These are phyloP conservation scores for Dispira simplex DNA, from an alignment of 192 early-diverging fungal genomes.

Conservation along the genomic window DNA sequence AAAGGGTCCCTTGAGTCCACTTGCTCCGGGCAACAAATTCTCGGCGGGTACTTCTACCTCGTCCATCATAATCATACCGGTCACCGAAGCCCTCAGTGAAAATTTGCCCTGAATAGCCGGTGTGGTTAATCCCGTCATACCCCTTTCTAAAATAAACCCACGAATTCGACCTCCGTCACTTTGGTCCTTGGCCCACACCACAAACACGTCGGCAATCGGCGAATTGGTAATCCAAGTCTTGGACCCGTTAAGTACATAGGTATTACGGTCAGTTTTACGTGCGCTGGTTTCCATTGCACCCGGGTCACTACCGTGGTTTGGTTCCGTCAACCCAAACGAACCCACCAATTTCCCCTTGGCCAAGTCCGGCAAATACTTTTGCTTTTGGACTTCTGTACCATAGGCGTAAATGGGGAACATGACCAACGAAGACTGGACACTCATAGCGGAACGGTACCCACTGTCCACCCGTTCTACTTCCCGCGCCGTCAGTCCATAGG, in stretches of 20 bases:
- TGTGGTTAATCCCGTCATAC: slow-evolving; percentile 80
- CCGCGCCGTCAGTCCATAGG: slow-evolving; percentile 90
- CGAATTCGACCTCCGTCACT: slow-evolving; percentile 71
- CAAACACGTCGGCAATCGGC: slow-evolving; percentile 91
- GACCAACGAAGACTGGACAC: slow-evolving; percentile 94
- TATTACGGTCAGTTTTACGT: slow-evolving; percentile 43
- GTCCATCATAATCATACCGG: slow-evolving; percentile 99
- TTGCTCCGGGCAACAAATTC: slow-evolving; percentile 81
- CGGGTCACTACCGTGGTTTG: slow-evolving; percentile 94
- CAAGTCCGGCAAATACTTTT: slow-evolving; percentile 82
- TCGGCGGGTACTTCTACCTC: slow-evolving; percentile 84
- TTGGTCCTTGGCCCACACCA: slow-evolving; percentile 84
- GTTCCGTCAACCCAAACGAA: slow-evolving; percentile 93
- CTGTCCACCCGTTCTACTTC: slow-evolving; percentile 93
- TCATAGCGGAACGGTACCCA: slow-evolving; percentile 97
- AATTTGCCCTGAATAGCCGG: slow-evolving; percentile 93
- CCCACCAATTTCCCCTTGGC: slow-evolving; percentile 81
- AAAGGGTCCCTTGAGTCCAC: slow-evolving; percentile 88
- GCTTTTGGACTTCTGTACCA: slow-evolving; percentile 72
- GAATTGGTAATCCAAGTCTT: slow-evolving; percentile 99
- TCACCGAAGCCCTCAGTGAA: slow-evolving; percentile 82
- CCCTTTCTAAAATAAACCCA: slow-evolving; percentile 90
- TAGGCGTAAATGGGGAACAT: slow-evolving; percentile 98
- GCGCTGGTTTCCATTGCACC: slow-evolving; percentile 86
- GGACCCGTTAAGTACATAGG: slow-evolving; percentile 72